These are phyloP conservation scores for Penicillium taxi DNA, from an alignment of 495 filamentous ascomycete genomes.

Conservation along the genomic window DNA sequence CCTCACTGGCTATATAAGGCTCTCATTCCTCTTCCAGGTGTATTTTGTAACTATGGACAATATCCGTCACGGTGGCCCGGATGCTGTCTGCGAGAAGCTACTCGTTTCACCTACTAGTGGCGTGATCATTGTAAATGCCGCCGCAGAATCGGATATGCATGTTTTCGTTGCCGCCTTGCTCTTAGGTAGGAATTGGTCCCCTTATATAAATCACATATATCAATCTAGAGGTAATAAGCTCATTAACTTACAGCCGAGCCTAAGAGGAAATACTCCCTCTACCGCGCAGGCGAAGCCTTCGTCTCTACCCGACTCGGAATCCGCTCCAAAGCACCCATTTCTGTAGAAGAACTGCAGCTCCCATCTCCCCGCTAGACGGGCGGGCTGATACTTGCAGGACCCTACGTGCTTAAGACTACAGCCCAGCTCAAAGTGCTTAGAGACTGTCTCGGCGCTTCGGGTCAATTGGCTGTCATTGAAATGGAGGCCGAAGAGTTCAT, in stretches of 20 bases:
- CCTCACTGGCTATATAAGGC: too few species aligned
- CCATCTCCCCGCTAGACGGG: conserved; percentile 27
- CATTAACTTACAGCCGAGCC: conserved; percentile 25
- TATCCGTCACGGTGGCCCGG: conserved; percentile 33
- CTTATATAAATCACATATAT: not conserved
- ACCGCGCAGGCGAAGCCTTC: conserved; percentile 47
- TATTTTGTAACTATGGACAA: conserved; percentile 39
- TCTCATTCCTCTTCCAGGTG: conserved; percentile 50
- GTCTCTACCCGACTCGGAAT: conserved; percentile 49
- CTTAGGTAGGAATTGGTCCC: conserved; percentile 18
- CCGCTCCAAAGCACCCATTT: conserved; percentile 35
- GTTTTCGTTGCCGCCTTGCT: conserved; percentile 41
- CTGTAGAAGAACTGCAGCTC: conserved; percentile 32
- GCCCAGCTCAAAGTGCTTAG: conserved; percentile 38
- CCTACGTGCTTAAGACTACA: conserved; percentile 50
- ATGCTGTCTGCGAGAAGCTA: conserved; percentile 32
- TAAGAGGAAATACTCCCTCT: conserved; percentile 42
- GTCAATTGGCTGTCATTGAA: conserved; percentile 37
- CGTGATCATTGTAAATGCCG: conserved; percentile 45
- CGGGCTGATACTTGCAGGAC: conserved; percentile 45
- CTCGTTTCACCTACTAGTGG: conserved; percentile 23
- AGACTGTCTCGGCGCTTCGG: conserved; percentile 21
- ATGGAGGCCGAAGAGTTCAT: conserved; percentile 41
- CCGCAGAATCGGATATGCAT: conserved; percentile 46
- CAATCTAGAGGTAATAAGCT: too few species aligned